Base-by-base conservation (phyloP, 208 protist species). In the Leishmania mexicana region DNA sequence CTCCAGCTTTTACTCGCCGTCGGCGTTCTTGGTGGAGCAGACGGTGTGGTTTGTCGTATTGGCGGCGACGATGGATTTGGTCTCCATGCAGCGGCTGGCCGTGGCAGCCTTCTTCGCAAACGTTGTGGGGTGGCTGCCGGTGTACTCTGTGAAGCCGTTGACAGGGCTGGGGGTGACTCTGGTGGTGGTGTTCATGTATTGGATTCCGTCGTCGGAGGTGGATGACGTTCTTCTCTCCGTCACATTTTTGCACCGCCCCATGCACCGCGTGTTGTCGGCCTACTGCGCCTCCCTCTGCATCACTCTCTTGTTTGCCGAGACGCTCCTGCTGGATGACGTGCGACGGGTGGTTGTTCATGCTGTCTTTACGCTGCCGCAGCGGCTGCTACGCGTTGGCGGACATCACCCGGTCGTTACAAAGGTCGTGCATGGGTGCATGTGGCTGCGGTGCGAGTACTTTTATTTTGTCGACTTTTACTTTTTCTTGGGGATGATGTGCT, bases 391-490 rank as follows among this genome's bases (percentile, higher is more conserved):
- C 31, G 42, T 85, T 5, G 62, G 49, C 2, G 80, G 83, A 24
- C 73, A 74, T 62, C 54, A 81, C 57, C 77, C 67, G 1, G 76
- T 40, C 0, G 65, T 76, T 11, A 67, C 42, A 11, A 62, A 42
- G 28, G 19, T 42, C 7, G 45, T 81, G 47, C 65, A 58, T 1
- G 42, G n/a, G 7, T 84, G 78, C 51, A 28, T 24, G 17, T 72
- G 76, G 68, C 40, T 92, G 21, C 57, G 77, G 47, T 65, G 53
- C 24, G 76, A 85, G 73, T 86, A 84, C 47, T 88, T 94, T 57
- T 90, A 84, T 76, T 92, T 92, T 87, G 76, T 94, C 8, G 86
- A 90, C 78, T 90, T 90, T 70, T 88, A 88, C 51, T 88, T 89
- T 75, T 89, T 78, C 76, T 84, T 94, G 53, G 78, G 81, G 24